Evolutionary conservation across 1,284 basidiomycete species (phyloP).

Genomic region (Ceratobasidium papillatum): DNA sequence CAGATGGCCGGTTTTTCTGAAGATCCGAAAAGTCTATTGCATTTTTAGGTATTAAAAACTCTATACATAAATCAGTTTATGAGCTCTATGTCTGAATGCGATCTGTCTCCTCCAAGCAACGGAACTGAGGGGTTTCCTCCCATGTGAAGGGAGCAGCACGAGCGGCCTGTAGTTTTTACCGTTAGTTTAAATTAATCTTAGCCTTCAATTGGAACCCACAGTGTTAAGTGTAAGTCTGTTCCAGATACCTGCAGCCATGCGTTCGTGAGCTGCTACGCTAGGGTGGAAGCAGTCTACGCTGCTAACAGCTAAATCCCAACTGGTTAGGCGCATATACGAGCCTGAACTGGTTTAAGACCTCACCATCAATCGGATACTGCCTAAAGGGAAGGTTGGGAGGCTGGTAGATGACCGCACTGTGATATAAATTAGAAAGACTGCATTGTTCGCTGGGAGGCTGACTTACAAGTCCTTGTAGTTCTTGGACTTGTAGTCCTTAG

Average conservation of each 20-base stretch:
- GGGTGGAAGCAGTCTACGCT: slow-evolving; percentile 55
- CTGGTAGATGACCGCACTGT: slow-evolving; percentile 25
- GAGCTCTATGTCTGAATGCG: slow-evolving; percentile 12
- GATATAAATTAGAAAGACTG: background rate
- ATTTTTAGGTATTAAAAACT: no score
- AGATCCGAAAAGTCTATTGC: no score
- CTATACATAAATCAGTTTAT: background rate
- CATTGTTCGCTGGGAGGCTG: background rate
- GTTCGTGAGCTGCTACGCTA: slow-evolving; percentile 50
- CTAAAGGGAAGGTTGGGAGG: slow-evolving; percentile 24
- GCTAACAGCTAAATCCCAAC: background rate
- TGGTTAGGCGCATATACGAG: slow-evolving; percentile 45
- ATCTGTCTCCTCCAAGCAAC: slow-evolving; percentile 23
- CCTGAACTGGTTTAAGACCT: slow-evolving; percentile 9
- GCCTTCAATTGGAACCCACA: background rate
- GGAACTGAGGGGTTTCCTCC: slow-evolving; percentile 28
- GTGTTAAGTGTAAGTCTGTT: background rate
- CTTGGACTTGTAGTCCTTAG: slow-evolving; percentile 50
- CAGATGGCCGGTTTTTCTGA: no score
- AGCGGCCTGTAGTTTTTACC: background rate
- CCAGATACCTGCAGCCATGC: slow-evolving; percentile 53
- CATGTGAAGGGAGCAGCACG: slow-evolving; percentile 19
- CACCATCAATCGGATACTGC: slow-evolving; percentile 18
- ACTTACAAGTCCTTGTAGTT: slow-evolving; percentile 50
- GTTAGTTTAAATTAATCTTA: background rate